These are phyloP conservation scores for Sporothrix protearum DNA, from an alignment of 2,329 filamentous ascomycete genomes.

Conservation along the genomic window DNA sequence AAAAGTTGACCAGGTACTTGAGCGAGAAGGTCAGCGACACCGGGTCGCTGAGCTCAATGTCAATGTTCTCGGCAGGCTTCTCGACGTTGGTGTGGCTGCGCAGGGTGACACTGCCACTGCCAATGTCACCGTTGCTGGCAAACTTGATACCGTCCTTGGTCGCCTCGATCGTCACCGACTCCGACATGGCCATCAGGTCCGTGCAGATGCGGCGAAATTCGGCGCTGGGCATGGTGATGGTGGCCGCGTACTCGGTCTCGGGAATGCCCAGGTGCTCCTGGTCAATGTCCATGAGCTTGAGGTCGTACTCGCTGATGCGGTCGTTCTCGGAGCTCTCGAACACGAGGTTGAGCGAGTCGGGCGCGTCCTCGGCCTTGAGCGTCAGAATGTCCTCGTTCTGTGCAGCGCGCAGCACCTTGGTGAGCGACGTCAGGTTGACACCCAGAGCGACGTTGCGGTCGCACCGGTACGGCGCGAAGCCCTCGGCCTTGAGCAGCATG, in stretches of 20 bases:
- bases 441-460: constrained; percentile 98
- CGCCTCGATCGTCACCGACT: constrained; percentile 94
- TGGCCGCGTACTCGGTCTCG: constrained; percentile 96
- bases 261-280: constrained; percentile 98
- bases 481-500: constrained; percentile 96
- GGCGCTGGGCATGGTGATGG: constrained; percentile 77
- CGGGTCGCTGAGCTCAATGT: constrained; percentile 87
- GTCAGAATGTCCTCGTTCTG: constrained; percentile 94
- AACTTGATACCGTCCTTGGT: constrained; percentile 98
- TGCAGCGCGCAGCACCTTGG: constrained; percentile 92
- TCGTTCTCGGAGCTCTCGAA: constrained; percentile 90
- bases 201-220: constrained; percentile 96
- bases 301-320: constrained; percentile 95
- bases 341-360: constrained; percentile 89
- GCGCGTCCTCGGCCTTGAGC: constrained; percentile 94
- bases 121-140: constrained; percentile 88
- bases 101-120: constrained; percentile 88
- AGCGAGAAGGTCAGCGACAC: constrained; percentile 95
- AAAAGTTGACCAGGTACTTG: constrained; percentile 99
- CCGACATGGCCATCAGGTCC: constrained; percentile 86
- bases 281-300: constrained; percentile 99
- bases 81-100: constrained; percentile 85
- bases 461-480: constrained; percentile 92
- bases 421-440: constrained; percentile 93
- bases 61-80: constrained; percentile 79